A percentile compares a stretch with the other conserved stretches of the same genome.
Conservation (phyloP, 83 land plant species). For the Diphasiastrum complanatum region DNA sequence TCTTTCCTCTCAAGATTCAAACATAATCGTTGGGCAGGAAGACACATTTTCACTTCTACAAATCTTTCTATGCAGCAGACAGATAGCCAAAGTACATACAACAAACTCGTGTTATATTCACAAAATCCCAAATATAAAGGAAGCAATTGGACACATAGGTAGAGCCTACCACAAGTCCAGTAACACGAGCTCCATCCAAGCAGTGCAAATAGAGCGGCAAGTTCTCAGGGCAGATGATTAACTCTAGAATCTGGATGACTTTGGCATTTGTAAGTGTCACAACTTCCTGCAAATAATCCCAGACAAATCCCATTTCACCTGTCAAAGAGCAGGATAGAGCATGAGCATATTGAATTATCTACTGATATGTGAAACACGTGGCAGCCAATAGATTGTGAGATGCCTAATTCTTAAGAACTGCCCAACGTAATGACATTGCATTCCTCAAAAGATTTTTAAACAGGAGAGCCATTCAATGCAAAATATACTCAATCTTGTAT, state of each 20-base stretch:
- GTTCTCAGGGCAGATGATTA: conserved; percentile 30
- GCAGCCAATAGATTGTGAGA: not conserved
- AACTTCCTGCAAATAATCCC: conserved; percentile 20
- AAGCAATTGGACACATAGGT: not conserved
- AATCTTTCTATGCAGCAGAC: too few species aligned
- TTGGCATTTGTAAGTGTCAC: conserved; percentile 27
- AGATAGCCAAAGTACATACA: too few species aligned
- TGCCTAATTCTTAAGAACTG: not conserved
- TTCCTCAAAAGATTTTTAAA: too few species aligned
- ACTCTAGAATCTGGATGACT: conserved; percentile 28
- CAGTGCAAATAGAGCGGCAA: conserved; percentile 30
- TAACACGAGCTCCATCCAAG: conserved; percentile 29
- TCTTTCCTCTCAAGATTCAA: too few species aligned
- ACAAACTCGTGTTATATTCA: not conserved
- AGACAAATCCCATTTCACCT: conserved; percentile 13
- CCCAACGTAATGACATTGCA: too few species aligned
- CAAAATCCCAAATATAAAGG: not conserved
- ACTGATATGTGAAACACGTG: not conserved
- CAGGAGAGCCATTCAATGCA: too few species aligned
- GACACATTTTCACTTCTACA: too few species aligned
- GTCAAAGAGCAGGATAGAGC: conserved; percentile 1
- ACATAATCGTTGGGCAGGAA: too few species aligned
- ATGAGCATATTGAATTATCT: too few species aligned
- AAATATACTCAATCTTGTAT: too few species aligned
- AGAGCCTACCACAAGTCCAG: conserved; percentile 28